Evolutionary conservation across 2,329 filamentous ascomycete genomes (phyloP), one percentile per base, ranked within the genome.

Genomic region (Simplicillium aogashimaense): DNA sequence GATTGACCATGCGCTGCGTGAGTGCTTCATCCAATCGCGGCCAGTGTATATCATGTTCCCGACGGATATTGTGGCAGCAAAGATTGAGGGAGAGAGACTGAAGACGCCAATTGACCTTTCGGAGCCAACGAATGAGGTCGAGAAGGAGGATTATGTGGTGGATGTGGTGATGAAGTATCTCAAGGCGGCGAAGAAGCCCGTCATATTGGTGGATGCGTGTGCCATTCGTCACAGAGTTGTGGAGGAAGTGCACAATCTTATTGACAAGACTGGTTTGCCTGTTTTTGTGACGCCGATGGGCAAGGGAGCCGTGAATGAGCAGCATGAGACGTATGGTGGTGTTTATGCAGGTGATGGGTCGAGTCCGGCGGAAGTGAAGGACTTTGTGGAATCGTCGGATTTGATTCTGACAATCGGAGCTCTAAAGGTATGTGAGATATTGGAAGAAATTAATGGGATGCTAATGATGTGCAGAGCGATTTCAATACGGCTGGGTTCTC

Each of bases 271-370:
- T 1, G 69, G 76, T 4, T 66, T 94, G 7, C 87, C 88, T 4
- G 82, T 85, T 0, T 94, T 92, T 51, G 84, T 89, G n/a, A 83
- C 86, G 0, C 86, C 87, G 3, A 94, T 94, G 83, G 87, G 87
- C 36, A 94, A 94, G 64, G 77, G 86, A 14, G 83, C 84, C 15
- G 74, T 95, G 36, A 74, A 92, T 52, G 87, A 95, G 60, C 74
- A 74, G 2, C 72, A 83, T 36, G 66, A 72, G n/a, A 83, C 76
- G 53, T 94, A 83, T 50, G 84, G 84, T 16, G 88, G 88, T 47
- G 84, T 94, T 5, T 94, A 94, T 57, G 83, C 83, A 8, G 88
- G 88, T n/a, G 73, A 74, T 43, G 86, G 82, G 29, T 87, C 81
- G 28, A 74, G 81, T 39, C 70, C 76, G 1, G 66, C 72, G 1